These are phyloP conservation scores for Trametes cubensis DNA, from an alignment of 768 basidiomycete genomes.

Conservation along the genomic window DNA sequence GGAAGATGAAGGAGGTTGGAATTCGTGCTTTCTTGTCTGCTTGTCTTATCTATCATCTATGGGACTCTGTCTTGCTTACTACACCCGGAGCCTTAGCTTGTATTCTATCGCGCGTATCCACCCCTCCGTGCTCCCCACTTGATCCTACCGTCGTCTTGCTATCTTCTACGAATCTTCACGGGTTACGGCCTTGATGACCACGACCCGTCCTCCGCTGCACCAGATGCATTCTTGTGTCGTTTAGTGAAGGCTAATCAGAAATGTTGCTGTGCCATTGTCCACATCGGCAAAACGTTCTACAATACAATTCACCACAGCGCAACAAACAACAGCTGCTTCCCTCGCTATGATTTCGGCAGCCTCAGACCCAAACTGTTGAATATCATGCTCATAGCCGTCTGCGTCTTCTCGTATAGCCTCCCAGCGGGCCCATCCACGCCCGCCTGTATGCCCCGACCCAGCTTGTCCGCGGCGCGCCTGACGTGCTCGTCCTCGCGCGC, in stretches of 20 bases:
- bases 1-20: slow-evolving; percentile 4
- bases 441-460: slow-evolving; percentile 26
- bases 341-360: neutral
- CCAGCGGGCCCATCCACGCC: slow-evolving; percentile 23
- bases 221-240: neutral
- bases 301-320: neutral
- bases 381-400: slow-evolving; percentile 11
- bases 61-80: slow-evolving; percentile 11
- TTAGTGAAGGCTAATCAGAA: neutral
- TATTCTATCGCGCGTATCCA: neutral
- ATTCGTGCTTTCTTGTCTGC: neutral
- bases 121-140: neutral
- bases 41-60: slow-evolving; percentile 18
- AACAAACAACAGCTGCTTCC: neutral
- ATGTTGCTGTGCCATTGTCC: neutral
- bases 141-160: neutral
- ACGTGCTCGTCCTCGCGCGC: slow-evolving; percentile 53
- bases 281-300: neutral
- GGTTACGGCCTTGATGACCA: slow-evolving; percentile 9
- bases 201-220: neutral
- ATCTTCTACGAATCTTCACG: neutral
- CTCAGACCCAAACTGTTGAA: slow-evolving; percentile 7
- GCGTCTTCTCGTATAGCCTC: slow-evolving; percentile 27
- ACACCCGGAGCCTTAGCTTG: slow-evolving; percentile 4
- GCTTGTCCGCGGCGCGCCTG: slow-evolving; percentile 18